phyloP scores from a whole-genome alignment of 2,329 filamentous ascomycete genomes.

The Penicillium thymicola region DNA sequence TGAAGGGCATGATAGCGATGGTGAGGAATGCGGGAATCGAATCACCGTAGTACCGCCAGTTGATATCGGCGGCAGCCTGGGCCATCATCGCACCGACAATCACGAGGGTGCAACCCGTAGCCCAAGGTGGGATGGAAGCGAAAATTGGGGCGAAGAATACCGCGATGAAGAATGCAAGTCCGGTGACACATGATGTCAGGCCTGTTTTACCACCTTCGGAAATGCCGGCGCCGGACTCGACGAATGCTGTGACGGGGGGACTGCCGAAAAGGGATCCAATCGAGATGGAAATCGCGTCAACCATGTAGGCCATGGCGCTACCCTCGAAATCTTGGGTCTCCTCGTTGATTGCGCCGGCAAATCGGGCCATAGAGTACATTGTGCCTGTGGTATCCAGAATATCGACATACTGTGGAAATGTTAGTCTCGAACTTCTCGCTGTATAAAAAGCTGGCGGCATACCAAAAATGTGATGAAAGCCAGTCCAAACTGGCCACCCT shows the following conservation, averaged over 20 bases:
- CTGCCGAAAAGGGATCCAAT: conserved; percentile 75
- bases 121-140: conserved; percentile 84
- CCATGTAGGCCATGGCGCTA: conserved; percentile 75
- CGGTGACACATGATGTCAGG: conserved; percentile 74
- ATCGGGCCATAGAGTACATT: conserved; percentile 84
- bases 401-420: conserved; percentile 63
- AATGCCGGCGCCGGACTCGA: conserved; percentile 87
- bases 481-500: conserved; percentile 73
- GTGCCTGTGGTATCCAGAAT: conserved; percentile 85
- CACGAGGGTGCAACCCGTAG: conserved; percentile 82
- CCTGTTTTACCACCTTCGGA: conserved; percentile 83
- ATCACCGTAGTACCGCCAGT: conserved; percentile 84
- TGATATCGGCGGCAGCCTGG: conserved; percentile 73
- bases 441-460: not conserved
- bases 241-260: conserved; percentile 80
- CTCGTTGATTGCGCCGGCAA: conserved; percentile 75
- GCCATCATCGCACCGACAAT: conserved; percentile 89
- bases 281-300: conserved; percentile 75
- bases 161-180: conserved; percentile 79
- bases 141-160: conserved; percentile 91
- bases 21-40: conserved; percentile 81
- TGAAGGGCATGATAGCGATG: conserved; percentile 83
- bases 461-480: conserved; percentile 79
- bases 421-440: not conserved
- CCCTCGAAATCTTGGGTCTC: conserved; percentile 84